Base-by-base conservation (phyloP, 2,329 filamentous ascomycete genomes). In the Chaetomiaceae sp. region DNA sequence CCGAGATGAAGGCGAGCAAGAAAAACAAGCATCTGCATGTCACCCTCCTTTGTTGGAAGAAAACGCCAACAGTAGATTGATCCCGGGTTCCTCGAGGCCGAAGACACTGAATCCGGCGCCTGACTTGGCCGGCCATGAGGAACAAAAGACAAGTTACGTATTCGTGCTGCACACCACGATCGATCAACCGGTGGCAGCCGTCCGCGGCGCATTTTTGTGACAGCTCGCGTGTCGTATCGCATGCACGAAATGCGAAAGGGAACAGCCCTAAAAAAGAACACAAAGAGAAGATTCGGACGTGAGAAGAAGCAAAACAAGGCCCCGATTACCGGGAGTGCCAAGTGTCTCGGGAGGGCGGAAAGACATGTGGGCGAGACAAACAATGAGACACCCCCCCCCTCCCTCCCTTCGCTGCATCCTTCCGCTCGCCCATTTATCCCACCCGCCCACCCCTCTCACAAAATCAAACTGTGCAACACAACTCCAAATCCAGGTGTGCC, bases 151-250 rank as follows among this genome's bases (percentile, higher is more conserved):
- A 45, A n/a, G n/a, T n/a, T n/a, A n/a, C n/a, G n/a, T n/a, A n/a
- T n/a, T n/a, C n/a, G n/a, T n/a, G n/a, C n/a, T 14, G 37, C 18
- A 33, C 38, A 18, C 38, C 38, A 43, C 41, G n/a, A 48, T 33
- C 37, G 47, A 43, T 33, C 41, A 13, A 7, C 37, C 37, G 29
- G 38, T 43, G 37, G 38, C 47, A 42, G 29, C 47, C 47, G 32
- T 18, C 20, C 16, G 27, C 10, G 6, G 11, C 30, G 43, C 13
- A 23, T n/a, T n/a, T 13, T 29, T 37, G 32, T 20, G 33, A 20
- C 32, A 47, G 6, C 21, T 29, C 33, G 23, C 14, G 10, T 20
- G 13, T 29, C 41, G 25, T 9, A 33, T 29, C 14, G 21, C 21
- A 16, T 40, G 25, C 23, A 16, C 11, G 25, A 16, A 37, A 30